Evolutionary conservation across 169 alveolate genomes (phyloP), one percentile per base, ranked within the genome.

Genomic region (Plasmodium yoelii): DNA sequence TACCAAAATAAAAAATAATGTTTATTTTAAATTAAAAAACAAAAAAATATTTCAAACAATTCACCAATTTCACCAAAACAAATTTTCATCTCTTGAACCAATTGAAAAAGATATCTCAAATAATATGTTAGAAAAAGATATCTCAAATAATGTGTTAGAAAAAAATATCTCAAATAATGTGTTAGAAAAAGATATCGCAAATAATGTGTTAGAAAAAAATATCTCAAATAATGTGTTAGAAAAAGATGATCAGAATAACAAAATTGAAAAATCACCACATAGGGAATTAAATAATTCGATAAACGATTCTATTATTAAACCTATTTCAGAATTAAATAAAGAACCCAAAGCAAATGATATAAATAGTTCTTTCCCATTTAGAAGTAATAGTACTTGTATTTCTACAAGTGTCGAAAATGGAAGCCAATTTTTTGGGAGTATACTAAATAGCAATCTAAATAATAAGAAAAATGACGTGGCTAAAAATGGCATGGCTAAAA

Each of bases 1-100:
- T 61, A 60, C 13, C 46, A 53, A 47, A 24, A 3, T 34, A 34
- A 34, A 34, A 34, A 34, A 34, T 34, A 59, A 61, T 6, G 15
- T 39, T 0, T 68, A 68, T 39, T 49, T 44, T 13, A 68, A 28
- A 42, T 15, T 77, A 12, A 67, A 72, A 9, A 49, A 71, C 42
- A 9, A 9, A 10, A 53, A 28, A 49, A 51, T 19, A 28, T 39
- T 51, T 12, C 61, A 67, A n/a, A 56, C 53, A 2, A 55, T 67
- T 57, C 56, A 28, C 28, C 24, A 69, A 19, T 67, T 80, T n/a
- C 26, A 15, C 6, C 64, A 55, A 12, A 26, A 19, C 19, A 34
- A 34, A 34, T 7, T 34, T 34, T 34, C 5, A 7, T 3, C 42
- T 34, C 49, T 26, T 28, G 51, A 63, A 28, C 5, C 15, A 28